Percentiles rank a stretch among this genome's conserved stretches.
Evolutionary conservation across 2,329 filamentous ascomycete species (phyloP).

Genomic region (Huntiella omanensis): DNA sequence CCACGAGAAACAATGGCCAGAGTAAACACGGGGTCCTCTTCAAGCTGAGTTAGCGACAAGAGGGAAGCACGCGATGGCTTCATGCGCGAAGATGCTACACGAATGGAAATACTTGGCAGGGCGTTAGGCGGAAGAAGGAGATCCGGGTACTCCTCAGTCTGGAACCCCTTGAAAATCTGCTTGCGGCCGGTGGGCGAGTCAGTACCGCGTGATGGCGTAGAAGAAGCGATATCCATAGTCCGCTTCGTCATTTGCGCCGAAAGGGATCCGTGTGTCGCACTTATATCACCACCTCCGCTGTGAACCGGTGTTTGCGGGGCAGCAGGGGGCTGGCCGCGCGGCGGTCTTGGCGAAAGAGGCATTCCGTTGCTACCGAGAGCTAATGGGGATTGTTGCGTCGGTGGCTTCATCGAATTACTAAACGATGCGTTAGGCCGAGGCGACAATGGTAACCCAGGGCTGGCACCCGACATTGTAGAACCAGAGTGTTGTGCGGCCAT

Average conservation of each 20-base stretch:
- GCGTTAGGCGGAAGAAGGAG: conserved; percentile 76
- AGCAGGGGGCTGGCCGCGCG: conserved; percentile 50
- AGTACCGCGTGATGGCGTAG: conserved; percentile 12
- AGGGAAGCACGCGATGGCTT: conserved; percentile 78
- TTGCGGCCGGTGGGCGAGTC: conserved; percentile 26
- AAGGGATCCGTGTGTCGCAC: conserved; percentile 10
- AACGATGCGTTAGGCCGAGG: conserved; percentile 29
- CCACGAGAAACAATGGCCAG: conserved; percentile 67
- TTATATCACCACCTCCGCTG: neutral
- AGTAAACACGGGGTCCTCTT: conserved; percentile 89
- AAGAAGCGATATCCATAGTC: neutral
- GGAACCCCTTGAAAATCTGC: conserved; percentile 54
- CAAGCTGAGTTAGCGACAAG: conserved; percentile 57
- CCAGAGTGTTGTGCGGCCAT: conserved; percentile 15
- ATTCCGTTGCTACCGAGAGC: conserved; percentile 21
- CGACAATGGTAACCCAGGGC: conserved; percentile 40
- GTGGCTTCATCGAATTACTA: too few species aligned
- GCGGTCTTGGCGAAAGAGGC: conserved; percentile 53
- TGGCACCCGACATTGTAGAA: conserved; percentile 22
- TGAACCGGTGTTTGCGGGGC: conserved; percentile 44
- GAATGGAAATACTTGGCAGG: conserved; percentile 66
- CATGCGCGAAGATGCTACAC: conserved; percentile 84
- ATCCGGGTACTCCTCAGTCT: conserved; percentile 73
- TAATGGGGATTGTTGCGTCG: conserved; percentile 39
- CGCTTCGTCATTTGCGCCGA: conserved; percentile 18